A percentile compares a stretch with the other conserved stretches of the same genome.
These are phyloP conservation scores for Phytophthora brassicae DNA, from an alignment of 352 stramenopile species.

Conservation along the genomic window DNA sequence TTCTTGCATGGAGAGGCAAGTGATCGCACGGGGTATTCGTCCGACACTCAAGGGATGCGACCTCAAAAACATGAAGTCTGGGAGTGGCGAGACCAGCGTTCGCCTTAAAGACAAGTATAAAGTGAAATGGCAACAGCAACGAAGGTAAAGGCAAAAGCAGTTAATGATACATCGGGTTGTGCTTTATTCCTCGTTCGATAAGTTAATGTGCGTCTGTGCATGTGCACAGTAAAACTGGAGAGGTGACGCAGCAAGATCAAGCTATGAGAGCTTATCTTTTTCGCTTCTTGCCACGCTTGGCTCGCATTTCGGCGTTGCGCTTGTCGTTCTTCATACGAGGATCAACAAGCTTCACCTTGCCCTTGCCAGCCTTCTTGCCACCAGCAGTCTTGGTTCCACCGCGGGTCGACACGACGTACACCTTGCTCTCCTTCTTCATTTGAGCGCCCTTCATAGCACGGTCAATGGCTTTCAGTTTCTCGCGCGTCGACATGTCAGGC, in stretches of 20 bases:
- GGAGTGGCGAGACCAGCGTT: constrained; percentile 42
- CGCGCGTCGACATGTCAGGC: constrained; percentile 96
- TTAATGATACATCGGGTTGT: constrained; percentile 35
- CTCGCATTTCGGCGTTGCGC: constrained; percentile 78
- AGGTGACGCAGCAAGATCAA: constrained; percentile 15
- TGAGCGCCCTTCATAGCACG: constrained; percentile 94
- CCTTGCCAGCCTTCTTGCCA: constrained; percentile 78
- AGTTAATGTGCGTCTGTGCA: constrained; percentile 45
- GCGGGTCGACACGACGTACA: constrained; percentile 95
- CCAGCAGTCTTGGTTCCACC: constrained; percentile 60
- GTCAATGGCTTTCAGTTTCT: constrained; percentile 98
- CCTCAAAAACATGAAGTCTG: constrained; percentile 41
- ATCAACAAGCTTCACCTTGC: constrained; percentile 97
- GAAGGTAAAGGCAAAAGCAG: not conserved
- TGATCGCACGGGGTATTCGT: constrained; percentile 30
- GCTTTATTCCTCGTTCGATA: constrained; percentile 41
- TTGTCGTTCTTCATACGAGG: constrained; percentile 98
- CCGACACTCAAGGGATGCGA: constrained; percentile 10
- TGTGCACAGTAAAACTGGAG: constrained; percentile 29
- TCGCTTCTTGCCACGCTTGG: constrained; percentile 85
- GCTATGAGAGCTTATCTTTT: constrained; percentile 61
- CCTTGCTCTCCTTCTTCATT: constrained; percentile 92
- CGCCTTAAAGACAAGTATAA: constrained; percentile 6
- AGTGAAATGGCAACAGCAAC: too few relatives aligned
- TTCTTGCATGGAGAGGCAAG: constrained; percentile 58